Conservation (phyloP, 1,284 basidiomycete genomes). For the Cryptococcus sp. region DNA sequence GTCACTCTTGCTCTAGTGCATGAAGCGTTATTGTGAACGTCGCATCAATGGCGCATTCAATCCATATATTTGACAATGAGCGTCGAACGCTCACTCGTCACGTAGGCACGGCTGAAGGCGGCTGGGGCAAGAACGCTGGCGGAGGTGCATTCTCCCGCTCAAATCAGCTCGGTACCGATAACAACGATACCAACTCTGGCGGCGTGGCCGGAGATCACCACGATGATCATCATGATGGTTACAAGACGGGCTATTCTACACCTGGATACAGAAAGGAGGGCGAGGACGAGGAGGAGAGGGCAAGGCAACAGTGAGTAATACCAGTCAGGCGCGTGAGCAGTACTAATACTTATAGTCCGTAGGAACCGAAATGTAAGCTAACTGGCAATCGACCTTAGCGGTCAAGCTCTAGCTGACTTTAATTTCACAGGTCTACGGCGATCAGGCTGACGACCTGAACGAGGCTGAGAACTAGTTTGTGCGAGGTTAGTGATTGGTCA, state of each 20-base stretch:
- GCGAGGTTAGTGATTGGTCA: no score
- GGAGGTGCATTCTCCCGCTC: constrained; percentile 42
- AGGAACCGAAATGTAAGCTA: constrained; percentile 20
- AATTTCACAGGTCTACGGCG: constrained; percentile 20
- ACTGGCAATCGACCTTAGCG: not conserved
- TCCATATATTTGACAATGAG: not conserved
- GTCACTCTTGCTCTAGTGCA: not conserved
- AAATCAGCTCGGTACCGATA: constrained; percentile 33
- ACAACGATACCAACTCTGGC: constrained; percentile 13
- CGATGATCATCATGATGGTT: constrained; percentile 20
- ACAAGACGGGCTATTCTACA: constrained; percentile 39
- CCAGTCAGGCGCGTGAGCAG: not conserved
- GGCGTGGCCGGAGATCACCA: constrained; percentile 11
- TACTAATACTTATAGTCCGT: not conserved
- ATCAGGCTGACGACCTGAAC: constrained; percentile 27
- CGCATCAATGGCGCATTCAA: not conserved
- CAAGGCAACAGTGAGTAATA: constrained; percentile 17
- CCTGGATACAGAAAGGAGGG: constrained; percentile 41
- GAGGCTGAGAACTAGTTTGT: constrained; percentile 14
- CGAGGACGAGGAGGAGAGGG: constrained; percentile 22
- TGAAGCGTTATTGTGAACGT: not conserved
- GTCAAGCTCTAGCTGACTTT: not conserved
- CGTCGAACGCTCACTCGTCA: not conserved
- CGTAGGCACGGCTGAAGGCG: constrained; percentile 41
- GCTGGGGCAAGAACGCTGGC: constrained; percentile 40